phyloP scores from a whole-genome alignment of 208 protist species.

The Crithidia fasciculata region DNA sequence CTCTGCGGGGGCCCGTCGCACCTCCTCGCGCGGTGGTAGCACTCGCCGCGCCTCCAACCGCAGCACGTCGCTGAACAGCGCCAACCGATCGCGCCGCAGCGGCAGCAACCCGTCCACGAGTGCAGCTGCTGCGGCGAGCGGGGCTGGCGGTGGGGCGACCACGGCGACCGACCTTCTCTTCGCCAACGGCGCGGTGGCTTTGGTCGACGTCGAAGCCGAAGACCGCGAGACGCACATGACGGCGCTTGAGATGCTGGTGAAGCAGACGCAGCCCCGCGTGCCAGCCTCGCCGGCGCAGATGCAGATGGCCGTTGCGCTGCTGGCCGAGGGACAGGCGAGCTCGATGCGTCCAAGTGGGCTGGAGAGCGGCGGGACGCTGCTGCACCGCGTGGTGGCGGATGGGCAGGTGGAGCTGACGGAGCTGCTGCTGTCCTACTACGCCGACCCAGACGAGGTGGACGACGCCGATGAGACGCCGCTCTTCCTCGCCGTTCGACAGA shows the following conservation, averaged over 20 bases:
- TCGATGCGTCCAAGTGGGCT: conserved; percentile 52
- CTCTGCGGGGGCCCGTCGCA: background rate
- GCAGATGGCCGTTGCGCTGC: conserved; percentile 47
- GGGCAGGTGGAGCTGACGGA: conserved; percentile 34
- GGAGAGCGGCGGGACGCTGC: conserved; percentile 51
- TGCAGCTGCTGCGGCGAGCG: background rate
- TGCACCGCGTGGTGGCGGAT: conserved; percentile 65
- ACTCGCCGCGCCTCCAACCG: conserved; percentile 17
- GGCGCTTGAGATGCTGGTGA: conserved; percentile 77
- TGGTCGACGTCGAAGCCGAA: conserved; percentile 69
- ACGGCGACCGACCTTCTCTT: background rate
- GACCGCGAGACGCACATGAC: conserved; percentile 46
- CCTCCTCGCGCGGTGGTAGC: conserved; percentile 4
- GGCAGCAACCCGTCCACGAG: conserved; percentile 2
- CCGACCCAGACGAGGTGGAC: conserved; percentile 72
- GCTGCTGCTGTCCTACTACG: conserved; percentile 71
- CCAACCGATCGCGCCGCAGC: background rate
- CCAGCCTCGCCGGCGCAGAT: conserved; percentile 5
- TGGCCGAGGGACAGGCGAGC: conserved; percentile 56
- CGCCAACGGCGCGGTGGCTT: conserved; percentile 14
- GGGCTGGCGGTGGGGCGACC: conserved; percentile 4
- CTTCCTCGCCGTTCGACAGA: conserved; percentile 44
- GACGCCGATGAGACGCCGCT: conserved; percentile 69
- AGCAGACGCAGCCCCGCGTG: conserved; percentile 6
- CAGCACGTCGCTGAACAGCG: conserved; percentile 7